These are phyloP conservation scores for Suhomyces bokatorum DNA, from an alignment of 1,139 yeast species.

Conservation along the genomic window DNA sequence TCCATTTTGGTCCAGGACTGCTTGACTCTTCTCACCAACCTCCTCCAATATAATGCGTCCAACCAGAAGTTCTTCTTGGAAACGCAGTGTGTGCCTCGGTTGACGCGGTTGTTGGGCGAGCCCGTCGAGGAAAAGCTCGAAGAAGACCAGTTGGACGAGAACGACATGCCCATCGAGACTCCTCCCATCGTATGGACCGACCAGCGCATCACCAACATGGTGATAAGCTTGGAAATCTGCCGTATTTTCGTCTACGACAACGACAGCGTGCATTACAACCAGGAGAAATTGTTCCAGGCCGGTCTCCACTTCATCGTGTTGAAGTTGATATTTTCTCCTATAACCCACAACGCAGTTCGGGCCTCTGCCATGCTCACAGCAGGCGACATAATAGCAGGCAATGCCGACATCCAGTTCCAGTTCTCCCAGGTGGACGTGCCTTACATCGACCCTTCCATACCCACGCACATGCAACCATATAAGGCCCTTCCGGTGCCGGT, in stretches of 20 bases:
- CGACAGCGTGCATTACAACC: slow-evolving; percentile 63
- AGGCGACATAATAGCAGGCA: slow-evolving; percentile 71
- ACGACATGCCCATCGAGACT: slow-evolving; percentile 3
- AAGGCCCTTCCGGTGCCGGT: slow-evolving; percentile 63
- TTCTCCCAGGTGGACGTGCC: slow-evolving; percentile 90
- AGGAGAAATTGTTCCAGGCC: slow-evolving; percentile 57
- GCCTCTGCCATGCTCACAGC: slow-evolving; percentile 69
- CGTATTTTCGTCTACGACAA: slow-evolving; percentile 76
- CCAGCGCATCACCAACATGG: slow-evolving; percentile 67
- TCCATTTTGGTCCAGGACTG: slow-evolving; percentile 92
- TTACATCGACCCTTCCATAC: slow-evolving; percentile 79
- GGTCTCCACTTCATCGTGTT: slow-evolving; percentile 68
- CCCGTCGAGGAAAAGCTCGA: slow-evolving; percentile 33
- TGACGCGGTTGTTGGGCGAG: slow-evolving; percentile 63
- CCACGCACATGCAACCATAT: slow-evolving; percentile 42
- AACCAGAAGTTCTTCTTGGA: slow-evolving; percentile 89
- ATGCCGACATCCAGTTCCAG: slow-evolving; percentile 61
- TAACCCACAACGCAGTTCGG: slow-evolving; percentile 63
- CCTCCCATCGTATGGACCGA: slow-evolving; percentile 66
- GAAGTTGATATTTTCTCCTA: slow-evolving; percentile 65
- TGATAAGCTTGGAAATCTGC: slow-evolving; percentile 69
- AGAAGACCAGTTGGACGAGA: slow-evolving; percentile 8
- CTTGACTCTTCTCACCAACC: slow-evolving; percentile 67
- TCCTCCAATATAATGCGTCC: slow-evolving; percentile 80
- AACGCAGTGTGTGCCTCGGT: slow-evolving; percentile 70